Evolutionary conservation across 371 early-diverging fungal genomes (phyloP).

Genomic region (Rhizopus sp.): DNA sequence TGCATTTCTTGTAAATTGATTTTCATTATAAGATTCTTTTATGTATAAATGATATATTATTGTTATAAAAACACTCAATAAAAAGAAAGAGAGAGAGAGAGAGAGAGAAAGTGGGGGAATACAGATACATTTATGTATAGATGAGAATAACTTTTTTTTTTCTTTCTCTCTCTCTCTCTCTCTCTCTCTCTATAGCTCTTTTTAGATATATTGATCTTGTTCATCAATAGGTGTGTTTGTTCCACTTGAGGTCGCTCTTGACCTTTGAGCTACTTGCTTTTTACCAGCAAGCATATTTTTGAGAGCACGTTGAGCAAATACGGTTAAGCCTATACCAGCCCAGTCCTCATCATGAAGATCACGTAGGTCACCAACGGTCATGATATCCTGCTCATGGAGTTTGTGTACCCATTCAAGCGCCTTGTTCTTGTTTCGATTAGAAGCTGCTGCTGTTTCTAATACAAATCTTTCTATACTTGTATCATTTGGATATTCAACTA

Average conservation of each 20-base stretch:
- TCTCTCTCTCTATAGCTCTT: too few relatives aligned
- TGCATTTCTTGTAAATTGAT: too few relatives aligned
- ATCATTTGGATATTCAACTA: slow-evolving; percentile 62
- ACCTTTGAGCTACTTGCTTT: slow-evolving; percentile 27
- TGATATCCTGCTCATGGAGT: slow-evolving; percentile 76
- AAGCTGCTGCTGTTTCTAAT: slow-evolving; percentile 64
- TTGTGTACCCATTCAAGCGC: slow-evolving; percentile 74
- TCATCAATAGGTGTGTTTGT: slow-evolving; percentile 35
- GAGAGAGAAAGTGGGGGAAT: not conserved
- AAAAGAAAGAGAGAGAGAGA: too few relatives aligned
- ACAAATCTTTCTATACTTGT: slow-evolving; percentile 74
- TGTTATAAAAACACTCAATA: not conserved
- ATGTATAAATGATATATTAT: not conserved
- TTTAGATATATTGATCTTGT: slow-evolving; percentile 25
- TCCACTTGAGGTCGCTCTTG: slow-evolving; percentile 28
- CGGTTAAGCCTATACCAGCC: slow-evolving; percentile 78
- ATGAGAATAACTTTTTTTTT: not conserved
- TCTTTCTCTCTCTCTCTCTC: not conserved
- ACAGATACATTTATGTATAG: not conserved
- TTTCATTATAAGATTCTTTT: too few relatives aligned
- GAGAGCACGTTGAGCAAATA: slow-evolving; percentile 85
- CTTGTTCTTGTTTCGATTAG: slow-evolving; percentile 72
- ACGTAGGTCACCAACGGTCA: slow-evolving; percentile 81
- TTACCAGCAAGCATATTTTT: slow-evolving; percentile 77
- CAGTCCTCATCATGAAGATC: slow-evolving; percentile 82